Conservation (phyloP, 805 yeast genomes). For the Ogataea pilisensis region DNA sequence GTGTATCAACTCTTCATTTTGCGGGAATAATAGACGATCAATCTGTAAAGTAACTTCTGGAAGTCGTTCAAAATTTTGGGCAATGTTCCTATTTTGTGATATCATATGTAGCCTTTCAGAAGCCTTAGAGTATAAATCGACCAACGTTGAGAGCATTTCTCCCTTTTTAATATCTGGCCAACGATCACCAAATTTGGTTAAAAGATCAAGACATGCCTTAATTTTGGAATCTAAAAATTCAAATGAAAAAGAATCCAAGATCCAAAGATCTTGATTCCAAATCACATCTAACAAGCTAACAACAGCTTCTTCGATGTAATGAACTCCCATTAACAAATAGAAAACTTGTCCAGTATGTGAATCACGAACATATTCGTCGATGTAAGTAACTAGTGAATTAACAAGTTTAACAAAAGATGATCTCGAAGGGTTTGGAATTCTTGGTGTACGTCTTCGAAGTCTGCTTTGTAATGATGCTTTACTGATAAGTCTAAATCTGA, state of each 20-base stretch:
- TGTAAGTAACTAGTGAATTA: conserved; percentile 6
- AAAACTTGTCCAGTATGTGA: conserved; percentile 10
- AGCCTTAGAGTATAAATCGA: conserved; percentile 4
- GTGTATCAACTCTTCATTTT: conserved; percentile 2
- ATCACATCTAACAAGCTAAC: conserved; percentile 12
- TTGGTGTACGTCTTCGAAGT: conserved; percentile 13
- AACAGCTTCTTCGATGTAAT: conserved; percentile 12
- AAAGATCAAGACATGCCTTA: conserved; percentile 6
- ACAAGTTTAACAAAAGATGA: conserved; percentile 11
- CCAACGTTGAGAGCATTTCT: conserved; percentile 8
- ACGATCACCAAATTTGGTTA: conserved; percentile 9
- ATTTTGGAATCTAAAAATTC: conserved; percentile 12
- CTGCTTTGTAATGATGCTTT: conserved; percentile 13
- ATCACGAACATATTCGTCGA: conserved; percentile 14
- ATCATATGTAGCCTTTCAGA: conserved; percentile 2
- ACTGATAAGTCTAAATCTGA: conserved; percentile 12
- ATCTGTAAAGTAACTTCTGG: conserved; percentile 6
- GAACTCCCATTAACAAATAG: conserved; percentile 13
- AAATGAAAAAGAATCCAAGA: conserved; percentile 7
- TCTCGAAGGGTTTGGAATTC: conserved; percentile 8
- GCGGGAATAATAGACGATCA: conserved; percentile 8
- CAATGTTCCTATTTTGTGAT: not conserved
- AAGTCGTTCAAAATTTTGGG: not conserved
- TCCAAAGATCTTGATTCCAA: conserved; percentile 14
- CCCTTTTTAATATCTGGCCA: conserved; percentile 13